Percentiles rank a stretch among this genome's conserved stretches.
phyloP scores from a whole-genome alignment of 2,329 filamentous ascomycete genomes.

The Tolypocladium amazonense region DNA sequence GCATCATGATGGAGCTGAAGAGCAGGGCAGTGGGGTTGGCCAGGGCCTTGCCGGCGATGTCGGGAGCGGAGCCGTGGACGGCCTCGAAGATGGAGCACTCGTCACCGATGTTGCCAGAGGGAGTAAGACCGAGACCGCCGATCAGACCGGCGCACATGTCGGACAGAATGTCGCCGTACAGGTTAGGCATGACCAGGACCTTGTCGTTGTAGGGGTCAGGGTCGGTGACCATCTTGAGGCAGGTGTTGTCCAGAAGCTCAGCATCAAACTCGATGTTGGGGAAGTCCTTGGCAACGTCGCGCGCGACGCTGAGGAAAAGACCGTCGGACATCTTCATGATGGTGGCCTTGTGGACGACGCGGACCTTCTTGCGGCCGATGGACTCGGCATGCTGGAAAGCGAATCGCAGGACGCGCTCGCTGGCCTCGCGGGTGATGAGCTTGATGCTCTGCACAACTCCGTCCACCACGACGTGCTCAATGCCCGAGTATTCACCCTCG shows the following conservation, averaged over 20 bases:
- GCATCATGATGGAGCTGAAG: slow-evolving; percentile 97
- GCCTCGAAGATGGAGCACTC: slow-evolving; percentile 99
- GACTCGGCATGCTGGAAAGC: slow-evolving; percentile 96
- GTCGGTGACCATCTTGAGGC: slow-evolving; percentile 97
- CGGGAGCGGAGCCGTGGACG: slow-evolving; percentile 92
- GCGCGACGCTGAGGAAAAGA: slow-evolving; percentile 84
- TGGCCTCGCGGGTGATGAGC: slow-evolving; percentile 92
- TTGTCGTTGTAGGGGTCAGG: slow-evolving; percentile 97
- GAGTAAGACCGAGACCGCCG: slow-evolving; percentile 91
- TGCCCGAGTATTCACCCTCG: slow-evolving; percentile 98
- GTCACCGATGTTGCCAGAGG: slow-evolving; percentile 97
- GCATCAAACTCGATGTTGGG: slow-evolving; percentile 93
- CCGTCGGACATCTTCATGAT: slow-evolving; percentile 99
- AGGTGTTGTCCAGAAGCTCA: slow-evolving; percentile 98
- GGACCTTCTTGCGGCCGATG: slow-evolving; percentile 92
- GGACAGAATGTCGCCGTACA: slow-evolving; percentile 98
- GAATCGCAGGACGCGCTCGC: slow-evolving; percentile 90
- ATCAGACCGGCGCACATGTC: slow-evolving; percentile 99
- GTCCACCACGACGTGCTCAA: slow-evolving; percentile 96
- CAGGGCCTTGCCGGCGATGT: slow-evolving; percentile 91
- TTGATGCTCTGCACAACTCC: slow-evolving; percentile 99
- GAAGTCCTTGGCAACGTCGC: slow-evolving; percentile 87
- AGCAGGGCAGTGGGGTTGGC: slow-evolving; percentile 96
- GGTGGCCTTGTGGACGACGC: slow-evolving; percentile 97
- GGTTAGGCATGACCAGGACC: slow-evolving; percentile 95